Evolutionary conservation across 83 land plant species (phyloP), one percentile per base, ranked within the genome.

Genomic region (Diphasiastrum complanatum): DNA sequence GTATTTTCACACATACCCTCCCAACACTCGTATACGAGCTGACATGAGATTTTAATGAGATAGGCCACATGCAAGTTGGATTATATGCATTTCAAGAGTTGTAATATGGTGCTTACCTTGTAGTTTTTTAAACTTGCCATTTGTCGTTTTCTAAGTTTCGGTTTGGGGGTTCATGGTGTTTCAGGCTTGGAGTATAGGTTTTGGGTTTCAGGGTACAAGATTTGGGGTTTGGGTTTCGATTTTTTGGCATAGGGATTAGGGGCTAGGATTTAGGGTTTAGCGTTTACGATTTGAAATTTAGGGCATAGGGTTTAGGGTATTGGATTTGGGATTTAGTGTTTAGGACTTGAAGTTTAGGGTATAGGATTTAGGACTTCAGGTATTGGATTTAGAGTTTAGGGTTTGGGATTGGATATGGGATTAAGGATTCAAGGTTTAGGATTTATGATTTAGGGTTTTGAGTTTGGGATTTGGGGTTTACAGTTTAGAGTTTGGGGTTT

Each of bases 141-240:
- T n/a, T n/a, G n/a, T 65, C 45, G 60, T 45, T 45, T 65, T 65
- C 38, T 50, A 60, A 60, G 68, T 56, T 65, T 65, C 36, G 60
- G 68, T 57, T 65, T 65, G 36, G 52, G 68, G 60, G 68, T 65
- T 65, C 52, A 65, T 57, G 68, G 60, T 65, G n/a, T n/a, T 65
- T 65, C 50, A 60, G 57, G 60, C 52, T 65, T 65, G 52, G 68
- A 60, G 57, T 65, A 48, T 49, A 49, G 67, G 61, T 29, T 64
- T 38, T 35, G 34, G 68, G 68, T 33, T 65, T 65, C 28, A 55
- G 23, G 45, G 63, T 60, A 38, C 43, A 45, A 40, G 63, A 47
- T 60, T 46, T 60, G 20, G 60, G 63, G 45, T 60, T 55, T 55
- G 31, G 31, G 37, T 29, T 55, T 55, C 31, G 31, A 36, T 40